A percentile compares a stretch with the other conserved stretches of the same genome.
Evolutionary conservation across 1,139 yeast genomes (phyloP).

Genomic region (Torulaspora globosa): DNA sequence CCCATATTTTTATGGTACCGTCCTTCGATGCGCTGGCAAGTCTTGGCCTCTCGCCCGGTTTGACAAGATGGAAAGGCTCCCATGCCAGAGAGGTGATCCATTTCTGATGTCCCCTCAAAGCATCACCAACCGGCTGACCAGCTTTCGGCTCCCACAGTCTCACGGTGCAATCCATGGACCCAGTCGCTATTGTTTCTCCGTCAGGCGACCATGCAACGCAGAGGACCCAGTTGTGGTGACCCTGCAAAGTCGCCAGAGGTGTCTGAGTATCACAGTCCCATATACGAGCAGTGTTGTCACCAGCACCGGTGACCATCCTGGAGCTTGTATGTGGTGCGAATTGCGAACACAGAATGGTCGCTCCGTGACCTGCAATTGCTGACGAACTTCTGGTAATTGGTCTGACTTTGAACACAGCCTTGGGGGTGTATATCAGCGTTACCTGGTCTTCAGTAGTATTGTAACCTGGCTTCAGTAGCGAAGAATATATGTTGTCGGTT

Average conservation of each 20-base stretch:
- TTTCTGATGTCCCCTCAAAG: conserved; percentile 76
- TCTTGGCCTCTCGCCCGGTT: conserved; percentile 61
- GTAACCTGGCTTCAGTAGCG: conserved; percentile 79
- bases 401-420: conserved; percentile 89
- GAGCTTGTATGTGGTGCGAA: conserved; percentile 90
- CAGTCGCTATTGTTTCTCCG: conserved; percentile 89
- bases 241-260: conserved; percentile 71
- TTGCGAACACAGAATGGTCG: conserved; percentile 85
- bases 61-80: conserved; percentile 88
- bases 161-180: conserved; percentile 89
- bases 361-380: conserved; percentile 92
- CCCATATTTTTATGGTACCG: conserved; percentile 89
- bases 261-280: conserved; percentile 98
- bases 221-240: conserved; percentile 91
- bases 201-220: conserved; percentile 94
- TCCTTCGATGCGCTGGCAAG: conserved; percentile 90
- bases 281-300: conserved; percentile 93
- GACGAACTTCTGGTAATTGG: conserved; percentile 90
- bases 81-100: conserved; percentile 88
- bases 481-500: conserved; percentile 66
- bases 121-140: conserved; percentile 71
- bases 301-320: conserved; percentile 92
- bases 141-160: conserved; percentile 79
- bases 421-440: conserved; percentile 87
- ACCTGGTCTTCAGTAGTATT: conserved; percentile 90